Evolutionary conservation across 306 rosid species (phyloP), one percentile per base, ranked within the genome.

Genomic region (Begonia fuchsioides): DNA sequence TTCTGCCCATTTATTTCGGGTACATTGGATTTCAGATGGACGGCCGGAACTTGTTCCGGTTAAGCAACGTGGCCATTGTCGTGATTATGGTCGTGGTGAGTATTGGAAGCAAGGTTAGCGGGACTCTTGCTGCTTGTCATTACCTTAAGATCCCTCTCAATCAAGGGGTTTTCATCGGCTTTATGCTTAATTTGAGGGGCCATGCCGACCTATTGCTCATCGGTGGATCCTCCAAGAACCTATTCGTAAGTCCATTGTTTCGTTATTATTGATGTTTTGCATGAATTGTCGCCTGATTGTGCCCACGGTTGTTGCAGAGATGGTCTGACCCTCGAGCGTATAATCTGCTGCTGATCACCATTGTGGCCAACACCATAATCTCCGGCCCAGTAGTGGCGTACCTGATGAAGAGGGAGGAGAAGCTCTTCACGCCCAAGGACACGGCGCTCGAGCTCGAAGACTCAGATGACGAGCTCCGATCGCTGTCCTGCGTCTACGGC

Each of bases 201-300:
- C 82, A 90, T 73, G 94, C 92, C n/a, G 97, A 90, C 71, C 70
- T 90, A 19, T 48, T 90, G 11, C 78, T 90, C 65, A 50, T 90
- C 2, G 95, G 95, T 45, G 65, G 70, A 10, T 59, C 94, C 26
- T 71, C 92, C 11, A 84, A 74, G 43, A 10, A 43, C 14, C 13
- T 72, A 1, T 45, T 78, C 35, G 97, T 88, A 60, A 78, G 95
- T 62, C 20, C 8, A 49, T 3, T 54, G 46, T 18, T 54, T 50
- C 60, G 54, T 59, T 32, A 19, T 66, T 64, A n/a, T n/a, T n/a
- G n/a, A n/a, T n/a, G n/a, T n/a, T 51, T 35, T 40, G 44, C n/a
- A 10, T 40, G n/a, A 11, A 10, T 1, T 0, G n/a, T 13, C 44
- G 44, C 4, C 1, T 10, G 20, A 52, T 15, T 69, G 40, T 52